Conservation (phyloP, 805 yeast species). For the Yamadazyma ubonensis region DNA sequence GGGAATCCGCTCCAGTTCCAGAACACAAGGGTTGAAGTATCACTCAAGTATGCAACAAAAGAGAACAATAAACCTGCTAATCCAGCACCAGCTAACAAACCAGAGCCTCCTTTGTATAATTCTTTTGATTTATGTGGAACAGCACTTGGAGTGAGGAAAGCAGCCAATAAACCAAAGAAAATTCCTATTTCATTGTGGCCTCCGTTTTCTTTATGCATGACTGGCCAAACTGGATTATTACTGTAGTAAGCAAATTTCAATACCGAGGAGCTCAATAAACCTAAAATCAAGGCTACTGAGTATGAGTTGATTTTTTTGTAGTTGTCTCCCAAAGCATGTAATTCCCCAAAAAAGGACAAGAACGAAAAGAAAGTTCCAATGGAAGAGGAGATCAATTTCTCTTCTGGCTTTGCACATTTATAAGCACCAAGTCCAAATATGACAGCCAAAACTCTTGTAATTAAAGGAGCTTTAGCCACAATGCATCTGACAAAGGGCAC, state of each 20-base stretch:
- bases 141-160: constrained; percentile 57
- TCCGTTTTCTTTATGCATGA: constrained; percentile 80
- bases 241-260: constrained; percentile 75
- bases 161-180: constrained; percentile 58
- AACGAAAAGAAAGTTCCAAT: constrained; percentile 65
- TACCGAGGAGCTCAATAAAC: constrained; percentile 70
- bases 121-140: background rate
- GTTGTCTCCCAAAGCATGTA: constrained; percentile 32
- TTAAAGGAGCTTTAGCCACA: constrained; percentile 46
- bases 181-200: constrained; percentile 79
- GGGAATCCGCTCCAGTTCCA: constrained; percentile 99
- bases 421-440: constrained; percentile 76
- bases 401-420: constrained; percentile 63
- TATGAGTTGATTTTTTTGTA: constrained; percentile 42
- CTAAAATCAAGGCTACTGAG: constrained; percentile 61
- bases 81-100: constrained; percentile 58
- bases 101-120: constrained; percentile 36
- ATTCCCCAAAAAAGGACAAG: constrained; percentile 57
- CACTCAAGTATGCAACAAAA: constrained; percentile 72
- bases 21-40: constrained; percentile 79
- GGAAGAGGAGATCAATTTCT: constrained; percentile 63
- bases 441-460: constrained; percentile 55
- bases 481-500: constrained; percentile 39
- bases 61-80: constrained; percentile 76
- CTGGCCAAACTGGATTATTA: constrained; percentile 96